These are phyloP conservation scores for Artemisia annua DNA, from an alignment of 129 eudicot species.

Conservation along the genomic window DNA sequence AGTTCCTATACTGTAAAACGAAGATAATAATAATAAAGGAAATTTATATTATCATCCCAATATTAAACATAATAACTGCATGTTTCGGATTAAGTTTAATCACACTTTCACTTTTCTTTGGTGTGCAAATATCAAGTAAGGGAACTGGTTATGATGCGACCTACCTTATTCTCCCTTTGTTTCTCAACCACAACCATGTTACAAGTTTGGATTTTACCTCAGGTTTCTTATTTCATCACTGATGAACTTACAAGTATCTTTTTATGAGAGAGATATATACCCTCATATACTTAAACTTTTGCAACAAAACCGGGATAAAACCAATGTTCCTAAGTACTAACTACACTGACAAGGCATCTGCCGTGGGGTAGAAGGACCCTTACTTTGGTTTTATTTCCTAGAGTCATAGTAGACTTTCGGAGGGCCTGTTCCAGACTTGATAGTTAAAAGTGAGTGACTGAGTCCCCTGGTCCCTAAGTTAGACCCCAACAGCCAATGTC, in stretches of 20 bases:
- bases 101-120: not conserved
- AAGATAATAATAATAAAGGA: slow-evolving; percentile 8
- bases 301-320: too few species aligned
- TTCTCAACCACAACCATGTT: not conserved
- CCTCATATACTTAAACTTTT: too few species aligned
- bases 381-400: too few species aligned
- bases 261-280: too few species aligned
- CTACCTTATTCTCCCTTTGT: not conserved
- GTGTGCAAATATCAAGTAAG: not conserved
- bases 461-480: too few species aligned
- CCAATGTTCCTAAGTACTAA: too few species aligned
- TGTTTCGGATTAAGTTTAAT: slow-evolving; percentile 7
- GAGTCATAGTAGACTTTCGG: too few species aligned
- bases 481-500: too few species aligned
- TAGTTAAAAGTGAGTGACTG: too few species aligned
- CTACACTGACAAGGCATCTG: too few species aligned
- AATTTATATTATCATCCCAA: not conserved
- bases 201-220: not conserved
- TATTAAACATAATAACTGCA: not conserved
- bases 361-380: too few species aligned
- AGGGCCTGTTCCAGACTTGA: too few species aligned
- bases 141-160: not conserved
- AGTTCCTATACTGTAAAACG: not conserved
- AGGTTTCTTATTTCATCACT: not conserved
- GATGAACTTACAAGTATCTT: not conserved